Conservation (phyloP, 805 yeast genomes). For the Ogataea methylovora region DNA sequence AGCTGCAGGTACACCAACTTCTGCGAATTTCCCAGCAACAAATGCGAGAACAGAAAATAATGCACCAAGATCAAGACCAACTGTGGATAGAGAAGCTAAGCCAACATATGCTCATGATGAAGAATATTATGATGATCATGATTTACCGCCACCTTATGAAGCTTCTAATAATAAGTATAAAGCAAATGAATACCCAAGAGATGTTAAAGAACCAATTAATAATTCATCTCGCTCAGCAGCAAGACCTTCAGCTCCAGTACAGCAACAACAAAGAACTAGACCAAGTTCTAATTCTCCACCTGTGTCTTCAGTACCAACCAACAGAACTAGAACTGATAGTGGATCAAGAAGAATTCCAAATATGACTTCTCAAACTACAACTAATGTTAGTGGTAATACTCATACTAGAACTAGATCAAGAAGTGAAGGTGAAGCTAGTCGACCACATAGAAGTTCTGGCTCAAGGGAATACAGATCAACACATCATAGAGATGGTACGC, state of each 20-base stretch:
- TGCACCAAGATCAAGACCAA: conserved; percentile 7
- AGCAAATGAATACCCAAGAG: conserved; percentile 44
- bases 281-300: conserved; percentile 1
- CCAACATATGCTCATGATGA: conserved; percentile 13
- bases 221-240: conserved; percentile 15
- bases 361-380: background rate
- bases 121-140: conserved; percentile 17
- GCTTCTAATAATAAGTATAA: conserved; percentile 52
- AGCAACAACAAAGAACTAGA: conserved; percentile 1
- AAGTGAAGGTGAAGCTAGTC: conserved; percentile 20
- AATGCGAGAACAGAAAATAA: conserved; percentile 9
- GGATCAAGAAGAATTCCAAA: background rate
- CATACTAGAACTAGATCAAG: conserved; percentile 23
- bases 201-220: conserved; percentile 29
- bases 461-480: conserved; percentile 7
- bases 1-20: conserved; percentile 8
- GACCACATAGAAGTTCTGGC: conserved; percentile 5
- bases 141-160: conserved; percentile 58
- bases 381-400: conserved; percentile 7
- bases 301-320: background rate
- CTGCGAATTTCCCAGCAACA: conserved; percentile 2
- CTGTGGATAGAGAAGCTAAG: conserved; percentile 3
- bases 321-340: background rate
- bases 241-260: conserved; percentile 8
- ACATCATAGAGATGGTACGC: conserved; percentile 9